Base-by-base conservation (phyloP, 495 filamentous ascomycete species). In the Paragyromitra xinjiangensis region DNA sequence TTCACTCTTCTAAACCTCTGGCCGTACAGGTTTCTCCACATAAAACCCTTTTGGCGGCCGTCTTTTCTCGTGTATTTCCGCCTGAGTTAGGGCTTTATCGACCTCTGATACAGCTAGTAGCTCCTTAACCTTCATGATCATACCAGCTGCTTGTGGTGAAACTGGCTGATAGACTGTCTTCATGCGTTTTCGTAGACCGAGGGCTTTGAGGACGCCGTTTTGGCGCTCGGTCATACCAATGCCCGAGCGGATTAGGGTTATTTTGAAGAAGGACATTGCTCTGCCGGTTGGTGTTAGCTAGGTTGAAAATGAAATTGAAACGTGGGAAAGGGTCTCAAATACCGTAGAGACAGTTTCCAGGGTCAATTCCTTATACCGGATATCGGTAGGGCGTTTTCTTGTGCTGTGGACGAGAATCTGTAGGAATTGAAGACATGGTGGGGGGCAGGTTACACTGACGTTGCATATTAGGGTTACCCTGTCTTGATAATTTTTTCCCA, bases 81-180 rank as follows among this genome's bases (percentile, higher is more conserved):
- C 85, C 82, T 90, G 90, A 22, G 89, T 91, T 82, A 94, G 83
- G n/a, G 88, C 81, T 68, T 83, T 81, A 16, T 92, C 92, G 50
- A 97, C 94, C 84, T 98, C 95, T 50, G 89, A 85, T 29, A 99
- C 95, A 12, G 88, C 87, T 6, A 99, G 92, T 71, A 99, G 87
- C 84, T 99, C 96, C 85, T 99, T 99, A 62, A 99, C 94, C 84
- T 92, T 93, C 89, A 98, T 92, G 84, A 99, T 95, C 85, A 97
- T 94, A 84, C 96, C 96, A 3, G 96, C 96, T 68, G 92, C 88
- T 75, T 94, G 90, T 19, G 89, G 88, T 37, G 89, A 89, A 69
- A 97, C 95, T 42, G 92, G 91, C 83, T 97, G 91, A 88, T 97
- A 99, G 78, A 98, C 96, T 71, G 92, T 95, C 75, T 88, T 88